Conservation (phyloP, 1,284 basidiomycete species). For the Irpex sp. region DNA sequence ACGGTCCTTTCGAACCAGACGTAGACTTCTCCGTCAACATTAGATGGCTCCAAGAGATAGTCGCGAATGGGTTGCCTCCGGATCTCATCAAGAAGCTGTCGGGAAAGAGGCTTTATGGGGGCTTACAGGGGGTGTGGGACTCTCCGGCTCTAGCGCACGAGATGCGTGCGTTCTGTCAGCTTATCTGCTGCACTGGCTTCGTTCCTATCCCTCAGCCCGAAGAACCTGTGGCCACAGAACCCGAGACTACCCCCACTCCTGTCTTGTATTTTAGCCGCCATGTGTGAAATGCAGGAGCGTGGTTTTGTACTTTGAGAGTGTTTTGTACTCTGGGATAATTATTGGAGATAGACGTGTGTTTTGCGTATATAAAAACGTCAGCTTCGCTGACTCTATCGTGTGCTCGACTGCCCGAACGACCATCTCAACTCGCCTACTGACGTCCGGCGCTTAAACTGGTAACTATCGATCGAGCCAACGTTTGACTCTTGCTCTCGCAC, state of each 20-base stretch:
- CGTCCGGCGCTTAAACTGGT: too few species aligned
- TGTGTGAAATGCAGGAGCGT: too few species aligned
- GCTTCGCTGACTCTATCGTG: too few species aligned
- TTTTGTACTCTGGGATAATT: too few species aligned
- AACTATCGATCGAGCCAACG: too few species aligned
- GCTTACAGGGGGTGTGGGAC: constrained; percentile 19
- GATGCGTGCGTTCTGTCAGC: constrained; percentile 10
- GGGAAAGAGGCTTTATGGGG: constrained; percentile 10
- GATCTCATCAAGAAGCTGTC: constrained; percentile 17
- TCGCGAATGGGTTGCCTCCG: constrained; percentile 19
- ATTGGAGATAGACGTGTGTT: too few species aligned
- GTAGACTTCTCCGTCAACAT: constrained; percentile 13
- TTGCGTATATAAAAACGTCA: too few species aligned
- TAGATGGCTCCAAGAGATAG: constrained; percentile 20
- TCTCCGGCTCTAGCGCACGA: constrained; percentile 11
- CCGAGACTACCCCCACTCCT: not conserved
- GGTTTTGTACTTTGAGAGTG: too few species aligned
- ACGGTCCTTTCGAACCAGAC: not conserved
- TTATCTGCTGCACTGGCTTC: constrained; percentile 14
- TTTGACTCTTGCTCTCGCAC: too few species aligned
- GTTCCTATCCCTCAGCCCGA: constrained; percentile 12
- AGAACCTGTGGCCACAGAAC: not conserved
- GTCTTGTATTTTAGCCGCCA: too few species aligned
- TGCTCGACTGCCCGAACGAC: too few species aligned
- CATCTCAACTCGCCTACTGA: too few species aligned